These are phyloP conservation scores for Hymenoscyphus occultus DNA, from an alignment of 2,329 filamentous ascomycete genomes.

Conservation along the genomic window DNA sequence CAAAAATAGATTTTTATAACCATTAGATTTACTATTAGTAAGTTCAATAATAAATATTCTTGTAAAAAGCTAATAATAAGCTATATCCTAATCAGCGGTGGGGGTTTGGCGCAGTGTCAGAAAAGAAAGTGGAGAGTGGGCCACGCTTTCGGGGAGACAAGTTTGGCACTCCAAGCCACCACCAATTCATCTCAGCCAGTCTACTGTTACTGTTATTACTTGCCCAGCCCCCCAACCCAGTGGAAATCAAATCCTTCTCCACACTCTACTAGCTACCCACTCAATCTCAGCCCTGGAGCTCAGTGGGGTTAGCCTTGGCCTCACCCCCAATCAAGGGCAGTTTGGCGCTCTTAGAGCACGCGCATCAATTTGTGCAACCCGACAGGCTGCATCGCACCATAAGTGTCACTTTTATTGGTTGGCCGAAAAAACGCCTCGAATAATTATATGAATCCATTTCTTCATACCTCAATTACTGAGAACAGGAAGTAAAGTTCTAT, in stretches of 20 bases:
- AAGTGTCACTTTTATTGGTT: neutral
- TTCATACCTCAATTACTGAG: neutral
- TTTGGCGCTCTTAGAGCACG: neutral
- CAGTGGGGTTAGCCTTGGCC: neutral
- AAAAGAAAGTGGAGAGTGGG: no score
- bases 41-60: no score
- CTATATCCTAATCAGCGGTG: no score
- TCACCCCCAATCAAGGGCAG: neutral
- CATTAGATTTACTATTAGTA: no score
- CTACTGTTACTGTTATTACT: neutral
- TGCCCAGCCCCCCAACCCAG: neutral
- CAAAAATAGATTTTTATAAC: no score
- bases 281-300: neutral
- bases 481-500: slow-evolving; percentile 1
- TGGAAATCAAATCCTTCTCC: neutral
- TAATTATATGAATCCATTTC: neutral
- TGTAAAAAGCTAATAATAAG: no score
- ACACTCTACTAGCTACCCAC: neutral
- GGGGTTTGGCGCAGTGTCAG: no score
- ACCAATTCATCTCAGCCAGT: neutral
- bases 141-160: no score
- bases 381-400: neutral
- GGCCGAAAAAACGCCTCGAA: neutral
- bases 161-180: neutral
- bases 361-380: neutral